These are phyloP conservation scores for Exophiala calicioides DNA, from an alignment of 2,329 filamentous ascomycete genomes.

Conservation along the genomic window DNA sequence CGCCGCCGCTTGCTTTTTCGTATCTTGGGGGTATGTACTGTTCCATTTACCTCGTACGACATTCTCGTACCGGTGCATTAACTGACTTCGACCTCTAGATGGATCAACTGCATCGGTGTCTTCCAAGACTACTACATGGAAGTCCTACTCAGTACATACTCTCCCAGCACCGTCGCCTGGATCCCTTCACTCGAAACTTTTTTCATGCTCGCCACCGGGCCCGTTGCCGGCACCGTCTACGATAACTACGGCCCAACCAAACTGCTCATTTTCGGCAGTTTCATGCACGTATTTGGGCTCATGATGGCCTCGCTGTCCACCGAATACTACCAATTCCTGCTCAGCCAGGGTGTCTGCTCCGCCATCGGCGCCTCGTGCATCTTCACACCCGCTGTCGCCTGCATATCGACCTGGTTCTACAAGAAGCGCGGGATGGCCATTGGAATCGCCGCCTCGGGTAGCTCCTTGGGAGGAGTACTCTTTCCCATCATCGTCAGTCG, in stretches of 20 bases:
- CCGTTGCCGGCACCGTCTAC: slow-evolving; percentile 63
- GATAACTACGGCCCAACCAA: slow-evolving; percentile 64
- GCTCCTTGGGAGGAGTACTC: slow-evolving; percentile 60
- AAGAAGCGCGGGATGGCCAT: slow-evolving; percentile 55
- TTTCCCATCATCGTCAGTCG: slow-evolving; percentile 63
- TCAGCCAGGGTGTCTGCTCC: slow-evolving; percentile 57
- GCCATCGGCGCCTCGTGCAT: slow-evolving; percentile 53
- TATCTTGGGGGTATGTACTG: slow-evolving; percentile 55
- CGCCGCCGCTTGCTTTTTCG: slow-evolving; percentile 49
- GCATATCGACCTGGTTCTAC: slow-evolving; percentile 55
- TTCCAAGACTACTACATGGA: slow-evolving; percentile 62
- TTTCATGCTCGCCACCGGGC: slow-evolving; percentile 49
- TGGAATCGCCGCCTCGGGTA: slow-evolving; percentile 57
- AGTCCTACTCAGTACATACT: slow-evolving; percentile 50
- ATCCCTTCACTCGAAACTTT: slow-evolving; percentile 56
- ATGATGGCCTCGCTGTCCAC: slow-evolving; percentile 59
- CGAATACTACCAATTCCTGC: slow-evolving; percentile 59
- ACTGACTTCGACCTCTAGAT: slow-evolving; percentile 25
- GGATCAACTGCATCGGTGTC: slow-evolving; percentile 47
- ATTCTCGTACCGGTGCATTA: slow-evolving; percentile 5
- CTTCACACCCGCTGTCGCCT: slow-evolving; percentile 47
- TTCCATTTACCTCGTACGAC: slow-evolving; percentile 19
- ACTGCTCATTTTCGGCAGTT: slow-evolving; percentile 53
- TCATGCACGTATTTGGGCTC: slow-evolving; percentile 59
- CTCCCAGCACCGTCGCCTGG: slow-evolving; percentile 61